phyloP scores from a whole-genome alignment of 441 rosid genomes.

The Jatropha multifida region DNA sequence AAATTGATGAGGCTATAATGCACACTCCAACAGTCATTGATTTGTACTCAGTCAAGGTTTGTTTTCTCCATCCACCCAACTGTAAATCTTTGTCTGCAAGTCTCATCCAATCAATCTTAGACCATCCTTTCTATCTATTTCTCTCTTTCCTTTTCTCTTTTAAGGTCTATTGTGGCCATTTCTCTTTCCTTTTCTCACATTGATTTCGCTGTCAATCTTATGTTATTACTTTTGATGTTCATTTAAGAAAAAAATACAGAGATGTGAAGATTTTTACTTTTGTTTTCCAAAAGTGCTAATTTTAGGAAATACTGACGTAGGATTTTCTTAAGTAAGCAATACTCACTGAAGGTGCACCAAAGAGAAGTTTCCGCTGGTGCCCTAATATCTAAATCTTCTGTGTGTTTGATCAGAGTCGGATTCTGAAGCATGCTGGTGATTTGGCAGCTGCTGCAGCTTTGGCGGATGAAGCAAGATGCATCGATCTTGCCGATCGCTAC shows the following conservation, averaged over 20 bases:
- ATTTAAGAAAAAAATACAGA: neutral
- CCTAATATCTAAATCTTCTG: neutral
- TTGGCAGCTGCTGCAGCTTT: conserved; percentile 88
- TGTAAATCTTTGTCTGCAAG: conserved; percentile 1
- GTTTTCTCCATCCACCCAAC: conserved; percentile 18
- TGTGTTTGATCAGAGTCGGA: conserved; percentile 66
- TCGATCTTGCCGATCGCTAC: conserved; percentile 99
- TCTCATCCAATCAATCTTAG: neutral
- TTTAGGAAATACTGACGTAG: neutral
- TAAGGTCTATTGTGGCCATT: neutral
- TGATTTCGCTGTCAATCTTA: neutral
- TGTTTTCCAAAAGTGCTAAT: neutral
- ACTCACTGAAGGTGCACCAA: neutral
- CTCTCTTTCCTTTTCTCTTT: neutral
- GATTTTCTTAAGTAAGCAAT: neutral
- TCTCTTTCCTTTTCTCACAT: conserved; percentile 4
- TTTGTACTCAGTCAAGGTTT: conserved; percentile 92
- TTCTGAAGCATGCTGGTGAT: conserved; percentile 99
- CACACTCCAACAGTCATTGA: conserved; percentile 99
- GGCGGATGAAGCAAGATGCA: conserved; percentile 99
- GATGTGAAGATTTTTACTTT: neutral
- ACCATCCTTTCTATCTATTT: neutral
- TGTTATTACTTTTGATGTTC: neutral
- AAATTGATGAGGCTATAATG: conserved; percentile 88
- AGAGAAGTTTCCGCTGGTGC: neutral